Evolutionary conservation across 192 early-diverging fungal genomes (phyloP).

Genomic region (Physocladia obscura): DNA sequence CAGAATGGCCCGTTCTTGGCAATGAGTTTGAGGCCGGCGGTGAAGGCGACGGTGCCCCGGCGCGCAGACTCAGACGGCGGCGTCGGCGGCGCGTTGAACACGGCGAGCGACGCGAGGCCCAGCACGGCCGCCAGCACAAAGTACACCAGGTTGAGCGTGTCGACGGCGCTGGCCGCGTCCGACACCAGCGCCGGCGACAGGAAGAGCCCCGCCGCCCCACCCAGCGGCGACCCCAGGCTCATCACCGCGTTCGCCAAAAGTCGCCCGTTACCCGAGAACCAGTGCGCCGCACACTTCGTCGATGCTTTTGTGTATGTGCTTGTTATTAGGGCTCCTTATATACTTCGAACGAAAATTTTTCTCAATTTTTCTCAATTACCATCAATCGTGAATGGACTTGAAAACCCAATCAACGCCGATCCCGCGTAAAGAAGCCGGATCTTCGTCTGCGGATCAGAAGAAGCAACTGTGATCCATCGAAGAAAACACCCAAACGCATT

Average conservation of each 20-base stretch:
- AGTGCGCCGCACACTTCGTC: slow-evolving; percentile 28
- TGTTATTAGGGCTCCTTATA: no score
- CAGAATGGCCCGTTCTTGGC: slow-evolving; percentile 16
- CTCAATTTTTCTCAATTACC: not conserved
- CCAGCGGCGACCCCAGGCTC: slow-evolving; percentile 10
- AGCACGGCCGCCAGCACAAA: slow-evolving; percentile 3
- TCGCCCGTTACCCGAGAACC: slow-evolving; percentile 31
- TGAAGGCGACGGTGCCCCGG: not conserved
- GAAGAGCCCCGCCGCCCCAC: not conserved
- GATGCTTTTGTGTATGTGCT: not conserved
- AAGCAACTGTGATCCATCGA: not conserved
- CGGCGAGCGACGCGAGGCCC: slow-evolving; percentile 1
- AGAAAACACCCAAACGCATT: not conserved
- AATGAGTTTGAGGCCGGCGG: slow-evolving; percentile 15
- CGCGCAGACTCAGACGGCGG: slow-evolving; percentile 14
- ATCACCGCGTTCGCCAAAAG: slow-evolving; percentile 30
- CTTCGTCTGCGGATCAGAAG: not conserved
- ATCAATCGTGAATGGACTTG: not conserved
- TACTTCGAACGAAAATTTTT: not conserved
- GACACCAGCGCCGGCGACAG: slow-evolving; percentile 14
- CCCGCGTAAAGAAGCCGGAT: not conserved
- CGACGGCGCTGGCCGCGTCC: not conserved
- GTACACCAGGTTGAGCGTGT: slow-evolving; percentile 3
- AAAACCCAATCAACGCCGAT: not conserved
- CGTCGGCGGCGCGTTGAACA: slow-evolving; percentile 14